phyloP scores from a whole-genome alignment of 192 early-diverging fungal genomes.

The Rhizoclosmatium sp. region DNA sequence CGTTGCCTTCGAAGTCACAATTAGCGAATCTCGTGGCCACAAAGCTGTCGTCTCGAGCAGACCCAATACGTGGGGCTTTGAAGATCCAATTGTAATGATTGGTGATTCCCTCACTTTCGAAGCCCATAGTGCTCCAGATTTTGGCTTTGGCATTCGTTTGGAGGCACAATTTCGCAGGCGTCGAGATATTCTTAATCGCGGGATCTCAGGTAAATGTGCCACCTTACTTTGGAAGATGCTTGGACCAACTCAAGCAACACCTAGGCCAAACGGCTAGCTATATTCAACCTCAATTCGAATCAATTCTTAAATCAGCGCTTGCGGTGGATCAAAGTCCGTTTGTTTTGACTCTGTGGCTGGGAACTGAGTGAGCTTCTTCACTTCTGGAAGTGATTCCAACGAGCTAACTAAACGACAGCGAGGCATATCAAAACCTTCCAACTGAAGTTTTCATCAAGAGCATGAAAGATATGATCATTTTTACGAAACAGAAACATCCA shows the following conservation, averaged over 20 bases:
- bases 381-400: too few species aligned
- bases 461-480: slow-evolving; percentile 13
- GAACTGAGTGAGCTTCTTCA: slow-evolving; percentile 5
- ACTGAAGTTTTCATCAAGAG: not conserved
- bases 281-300: not conserved
- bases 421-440: too few species aligned
- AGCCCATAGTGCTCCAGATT: not conserved
- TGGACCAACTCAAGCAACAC: not conserved
- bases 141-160: slow-evolving; percentile 13
- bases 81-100: slow-evolving; percentile 20
- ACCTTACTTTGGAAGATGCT: not conserved
- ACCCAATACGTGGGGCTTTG: slow-evolving; percentile 32
- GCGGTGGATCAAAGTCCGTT: not conserved
- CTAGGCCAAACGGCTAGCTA: slow-evolving; percentile 2
- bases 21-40: not conserved
- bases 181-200: slow-evolving; percentile 8
- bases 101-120: slow-evolving; percentile 19
- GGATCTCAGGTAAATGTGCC: not conserved
- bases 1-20: slow-evolving; percentile 3
- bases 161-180: not conserved
- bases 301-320: not conserved
- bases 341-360: not conserved
- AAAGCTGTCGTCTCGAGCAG: not conserved
- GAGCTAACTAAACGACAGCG: too few species aligned
- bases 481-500: not conserved